Base-by-base conservation (phyloP, 768 basidiomycete species). In the Ramaria rubella region DNA sequence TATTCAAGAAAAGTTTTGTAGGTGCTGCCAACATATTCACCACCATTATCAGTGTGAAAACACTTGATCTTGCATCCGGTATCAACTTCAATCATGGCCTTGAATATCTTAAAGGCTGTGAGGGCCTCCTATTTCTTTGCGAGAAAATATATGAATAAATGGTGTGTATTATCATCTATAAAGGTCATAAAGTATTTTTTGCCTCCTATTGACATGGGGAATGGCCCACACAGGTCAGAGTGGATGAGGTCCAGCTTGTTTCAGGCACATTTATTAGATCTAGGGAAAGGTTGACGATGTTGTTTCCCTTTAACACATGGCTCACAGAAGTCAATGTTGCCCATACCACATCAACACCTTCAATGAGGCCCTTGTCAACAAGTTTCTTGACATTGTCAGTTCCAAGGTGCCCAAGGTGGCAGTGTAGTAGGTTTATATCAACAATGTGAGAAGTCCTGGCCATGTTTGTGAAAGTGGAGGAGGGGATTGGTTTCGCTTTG, bases 201-300 rank as follows among this genome's bases (percentile, higher is more conserved):
- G 1, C 66, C 61, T 0, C 26, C 21, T 21, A 36, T 26, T 0
- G 62, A 61, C 0, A 46, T 61, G 12, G 59, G 49, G 46, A 65
- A 54, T 2, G 60, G 61, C 1, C 67, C 59, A 43, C 62, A 66
- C 0, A 68, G 23, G 27, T 67, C 73, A 1, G 65, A 61, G 57
- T 76, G 69, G 9, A 78, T 55, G 19, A 11, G 36, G 11, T n/a
- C 36, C 11, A 38, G 36, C n/a, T 38, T 38, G 36, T 0, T 49
- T 51, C 1, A 59, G 29, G n/a, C 19, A 24, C 11, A 43, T 55
- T 29, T 34, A 52, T 19, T 56, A 14, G 11, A 58, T 15, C 61
- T 58, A 0, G 55, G 59, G 31, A 67, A 62, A 1, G 52, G 34
- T 11, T 54, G 27, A 5, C 58, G 50, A 0, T 60, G 24, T 40